A percentile compares a stretch with the other conserved stretches of the same genome.
phyloP scores from a whole-genome alignment of 2,329 filamentous ascomycete species.

The Beauveria bassiana region DNA sequence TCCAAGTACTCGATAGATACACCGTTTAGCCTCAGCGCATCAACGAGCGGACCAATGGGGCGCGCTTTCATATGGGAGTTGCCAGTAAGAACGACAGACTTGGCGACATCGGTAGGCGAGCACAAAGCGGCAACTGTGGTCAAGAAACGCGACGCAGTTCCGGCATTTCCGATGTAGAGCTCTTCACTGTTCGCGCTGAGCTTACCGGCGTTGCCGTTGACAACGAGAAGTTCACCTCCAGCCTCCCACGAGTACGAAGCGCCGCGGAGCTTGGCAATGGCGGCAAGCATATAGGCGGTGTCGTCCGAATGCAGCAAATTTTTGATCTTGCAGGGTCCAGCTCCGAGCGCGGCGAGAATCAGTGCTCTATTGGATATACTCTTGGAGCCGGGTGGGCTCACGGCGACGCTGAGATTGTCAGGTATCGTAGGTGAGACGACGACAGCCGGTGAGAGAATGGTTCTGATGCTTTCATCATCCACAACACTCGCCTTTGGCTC shows the following conservation, averaged over 20 bases:
- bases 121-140: constrained; percentile 87
- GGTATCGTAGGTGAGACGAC: constrained; percentile 67
- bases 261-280: constrained; percentile 75
- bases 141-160: constrained; percentile 90
- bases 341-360: constrained; percentile 83
- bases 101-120: constrained; percentile 50
- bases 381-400: constrained; percentile 90
- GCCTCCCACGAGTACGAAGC: constrained; percentile 92
- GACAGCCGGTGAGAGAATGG: constrained; percentile 74
- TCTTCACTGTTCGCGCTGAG: constrained; percentile 67
- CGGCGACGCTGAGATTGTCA: constrained; percentile 56
- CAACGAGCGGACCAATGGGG: constrained; percentile 87
- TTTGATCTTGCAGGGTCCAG: constrained; percentile 77
- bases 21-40: constrained; percentile 80
- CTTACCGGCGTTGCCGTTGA: constrained; percentile 83
- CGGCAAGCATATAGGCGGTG: constrained; percentile 93
- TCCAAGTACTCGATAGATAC: constrained; percentile 83
- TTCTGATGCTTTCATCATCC: constrained; percentile 73
- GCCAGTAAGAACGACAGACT: constrained; percentile 74
- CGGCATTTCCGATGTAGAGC: constrained; percentile 92
- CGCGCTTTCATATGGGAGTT: constrained; percentile 95
- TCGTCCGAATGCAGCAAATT: constrained; percentile 96
- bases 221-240: constrained; percentile 81
- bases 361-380: constrained; percentile 95
- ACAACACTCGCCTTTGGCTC: constrained; percentile 86